A percentile compares a stretch with the other conserved stretches of the same genome.
phyloP scores from a whole-genome alignment of 2,329 filamentous ascomycete species.

The Ceratocystis eucalypticola region DNA sequence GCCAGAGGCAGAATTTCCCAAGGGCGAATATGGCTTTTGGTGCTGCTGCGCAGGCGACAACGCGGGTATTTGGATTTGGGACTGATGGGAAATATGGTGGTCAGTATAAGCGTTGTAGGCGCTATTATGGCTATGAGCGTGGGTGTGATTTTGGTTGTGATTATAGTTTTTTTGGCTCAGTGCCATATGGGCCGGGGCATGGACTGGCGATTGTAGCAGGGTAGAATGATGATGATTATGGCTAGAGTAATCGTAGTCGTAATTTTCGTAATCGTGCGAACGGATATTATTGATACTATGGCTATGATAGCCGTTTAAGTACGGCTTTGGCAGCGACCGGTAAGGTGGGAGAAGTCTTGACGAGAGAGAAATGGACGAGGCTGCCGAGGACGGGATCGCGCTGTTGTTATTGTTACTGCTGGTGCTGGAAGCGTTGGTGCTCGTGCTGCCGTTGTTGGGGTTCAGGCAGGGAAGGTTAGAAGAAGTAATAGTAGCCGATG shows the following conservation, averaged over 20 bases:
- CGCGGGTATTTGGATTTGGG: constrained; percentile 21
- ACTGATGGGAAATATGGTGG: constrained; percentile 36
- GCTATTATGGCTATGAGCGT: constrained; percentile 4
- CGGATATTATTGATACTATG: constrained; percentile 11
- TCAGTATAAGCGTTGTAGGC: constrained; percentile 13
- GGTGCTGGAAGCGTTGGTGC: constrained; percentile 10
- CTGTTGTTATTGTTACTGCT: constrained; percentile 11
- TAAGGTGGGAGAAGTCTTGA: constrained; percentile 15
- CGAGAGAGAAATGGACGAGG: constrained; percentile 14
- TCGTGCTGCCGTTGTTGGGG: constrained; percentile 9
- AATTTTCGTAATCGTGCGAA: constrained; percentile 16
- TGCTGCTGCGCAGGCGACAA: constrained; percentile 22
- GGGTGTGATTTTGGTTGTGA: not conserved
- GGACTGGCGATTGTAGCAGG: constrained; percentile 10
- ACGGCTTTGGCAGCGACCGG: constrained; percentile 6
- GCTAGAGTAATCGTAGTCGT: constrained; percentile 17
- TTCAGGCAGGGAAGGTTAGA: constrained; percentile 16
- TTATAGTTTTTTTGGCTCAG: constrained; percentile 7
- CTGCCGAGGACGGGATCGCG: constrained; percentile 16
- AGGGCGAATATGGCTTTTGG: constrained; percentile 16
- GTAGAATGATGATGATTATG: constrained; percentile 8
- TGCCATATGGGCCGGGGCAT: constrained; percentile 10
- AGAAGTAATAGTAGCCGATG: not conserved
- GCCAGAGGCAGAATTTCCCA: not conserved
- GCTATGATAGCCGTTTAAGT: constrained; percentile 8